Conservation (phyloP, 2,329 filamentous ascomycete genomes). For the Ophiocordyceps polyrhachis-furcata region DNA sequence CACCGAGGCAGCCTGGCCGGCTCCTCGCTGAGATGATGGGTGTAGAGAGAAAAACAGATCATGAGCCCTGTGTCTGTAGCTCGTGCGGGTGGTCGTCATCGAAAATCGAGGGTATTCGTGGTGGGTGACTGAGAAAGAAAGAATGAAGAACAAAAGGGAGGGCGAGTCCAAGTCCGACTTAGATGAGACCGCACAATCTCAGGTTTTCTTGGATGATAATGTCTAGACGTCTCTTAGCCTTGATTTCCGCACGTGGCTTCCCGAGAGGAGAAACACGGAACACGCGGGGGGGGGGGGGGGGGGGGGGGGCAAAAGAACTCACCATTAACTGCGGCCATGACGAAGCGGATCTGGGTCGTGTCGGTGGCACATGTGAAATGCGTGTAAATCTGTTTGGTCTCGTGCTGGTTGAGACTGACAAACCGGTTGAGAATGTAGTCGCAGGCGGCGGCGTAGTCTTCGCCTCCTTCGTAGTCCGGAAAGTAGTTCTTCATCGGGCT, state of each 20-base stretch:
- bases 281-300: too few species aligned
- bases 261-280: neutral
- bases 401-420: conserved; percentile 94
- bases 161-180: conserved; percentile 17
- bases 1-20: neutral
- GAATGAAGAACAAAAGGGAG: conserved; percentile 10
- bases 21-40: conserved; percentile 7
- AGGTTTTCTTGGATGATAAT: conserved; percentile 99
- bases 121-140: conserved; percentile 11
- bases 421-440: conserved; percentile 99
- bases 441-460: conserved; percentile 88
- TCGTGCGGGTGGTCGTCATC: conserved; percentile 19
- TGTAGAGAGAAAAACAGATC: conserved; percentile 15
- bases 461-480: conserved; percentile 82
- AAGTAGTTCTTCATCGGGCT: conserved; percentile 83
- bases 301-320: conserved; percentile 34
- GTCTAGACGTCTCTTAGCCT: conserved; percentile 32
- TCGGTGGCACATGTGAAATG: conserved; percentile 98
- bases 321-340: conserved; percentile 99
- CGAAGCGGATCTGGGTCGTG: conserved; percentile 96
- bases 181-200: conserved; percentile 90
- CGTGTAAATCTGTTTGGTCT: conserved; percentile 99
- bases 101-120: conserved; percentile 22
- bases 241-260: neutral
- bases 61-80: conserved; percentile 20